Base-by-base conservation (phyloP, 345 rosid genomes). In the Cardamine chenopodiifolia region DNA sequence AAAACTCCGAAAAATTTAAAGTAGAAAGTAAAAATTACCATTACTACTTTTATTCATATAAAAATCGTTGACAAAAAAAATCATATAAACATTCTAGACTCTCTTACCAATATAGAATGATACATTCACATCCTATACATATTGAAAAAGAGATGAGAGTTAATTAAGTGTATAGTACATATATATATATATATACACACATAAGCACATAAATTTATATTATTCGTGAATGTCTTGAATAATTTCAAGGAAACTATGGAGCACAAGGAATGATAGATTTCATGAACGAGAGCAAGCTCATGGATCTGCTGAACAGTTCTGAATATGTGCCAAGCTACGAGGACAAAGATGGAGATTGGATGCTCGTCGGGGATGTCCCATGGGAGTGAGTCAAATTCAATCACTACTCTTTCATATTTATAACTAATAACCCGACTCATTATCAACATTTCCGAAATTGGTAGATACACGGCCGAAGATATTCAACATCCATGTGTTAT, bases 291-390 rank as follows among this genome's bases (percentile, higher is more conserved):
- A 88, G 92, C 77, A 94, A 94, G 85, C 58, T 91, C 74, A 91
- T 87, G 96, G 91, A 94, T 83, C 89, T 94, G 19, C 85, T 94
- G 47, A 89, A 89, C 80, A 88, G 89, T 71, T 88, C 95, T 18
- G 95, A 94, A 57, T 94, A 91, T 82, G 98, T 94, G 59, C 98
- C 98, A 49, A 82, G 90, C 80, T 93, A 93, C 71, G 97, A 91
- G 77, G 98, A 93, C 77, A 93, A 89, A 85, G 98, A 91, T 60
- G 97, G 97, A 1, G 98, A 93, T 77, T 93, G 97, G 98, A 93
- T 93, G 98, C 94, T 93, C 63, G 98, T 93, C 44, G 98, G 97
- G 4, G 98, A 93, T 85, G 98, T 91, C 74, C 98, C 98, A 58
- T 93, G 98, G 98, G 87, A 83, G 98, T 93, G 80, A 73, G 98